These are phyloP conservation scores for Artemisia princeps DNA, from an alignment of 140 eudicot species.

Conservation along the genomic window DNA sequence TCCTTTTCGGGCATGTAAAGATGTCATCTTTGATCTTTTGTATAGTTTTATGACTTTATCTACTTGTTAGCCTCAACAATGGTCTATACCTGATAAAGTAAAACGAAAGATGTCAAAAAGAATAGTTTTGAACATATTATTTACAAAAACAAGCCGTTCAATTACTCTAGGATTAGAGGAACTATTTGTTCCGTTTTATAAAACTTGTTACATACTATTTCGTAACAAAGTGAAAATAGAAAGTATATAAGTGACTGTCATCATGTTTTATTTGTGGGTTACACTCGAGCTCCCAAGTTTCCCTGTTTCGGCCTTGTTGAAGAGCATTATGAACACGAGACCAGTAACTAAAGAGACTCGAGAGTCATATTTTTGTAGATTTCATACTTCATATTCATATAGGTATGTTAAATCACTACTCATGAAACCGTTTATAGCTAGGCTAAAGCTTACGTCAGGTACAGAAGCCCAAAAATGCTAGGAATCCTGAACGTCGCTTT, in stretches of 20 bases:
- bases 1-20: not conserved
- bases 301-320: not conserved
- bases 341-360: not conserved
- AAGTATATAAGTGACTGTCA: not conserved
- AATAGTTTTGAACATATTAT: not conserved
- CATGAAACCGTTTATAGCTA: not conserved
- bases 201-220: not conserved
- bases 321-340: not conserved
- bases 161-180: not conserved
- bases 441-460: not conserved
- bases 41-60: not conserved
- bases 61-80: not conserved
- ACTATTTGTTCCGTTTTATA: not conserved
- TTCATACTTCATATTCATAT: not conserved
- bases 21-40: not conserved
- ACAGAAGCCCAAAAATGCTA: not conserved
- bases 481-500: not conserved
- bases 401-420: not conserved
- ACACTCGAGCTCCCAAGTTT: not conserved
- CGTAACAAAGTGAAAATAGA: not conserved
- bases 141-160: not conserved
- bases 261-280: not conserved
- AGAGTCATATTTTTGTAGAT: not conserved
- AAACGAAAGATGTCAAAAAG: not conserved
- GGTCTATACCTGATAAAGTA: not conserved